Evolutionary conservation across 768 basidiomycete species (phyloP).

Genomic region (Termitomyces titanicus): DNA sequence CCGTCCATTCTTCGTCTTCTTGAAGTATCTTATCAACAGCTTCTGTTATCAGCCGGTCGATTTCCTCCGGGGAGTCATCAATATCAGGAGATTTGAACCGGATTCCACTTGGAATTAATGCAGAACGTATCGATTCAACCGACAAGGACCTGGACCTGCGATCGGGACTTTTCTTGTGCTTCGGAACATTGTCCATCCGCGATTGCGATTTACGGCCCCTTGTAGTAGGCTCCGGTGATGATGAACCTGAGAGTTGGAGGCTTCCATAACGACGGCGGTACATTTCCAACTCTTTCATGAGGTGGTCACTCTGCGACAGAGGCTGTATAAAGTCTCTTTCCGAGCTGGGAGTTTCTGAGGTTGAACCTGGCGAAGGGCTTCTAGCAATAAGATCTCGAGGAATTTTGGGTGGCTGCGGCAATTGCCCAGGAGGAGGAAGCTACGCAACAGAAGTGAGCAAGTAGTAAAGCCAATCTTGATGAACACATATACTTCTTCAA

Average conservation of each 20-base stretch:
- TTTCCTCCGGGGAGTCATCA: slow-evolving; percentile 33
- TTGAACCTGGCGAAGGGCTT: slow-evolving; percentile 15
- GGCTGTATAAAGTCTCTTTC: slow-evolving; percentile 6
- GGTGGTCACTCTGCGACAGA: background rate
- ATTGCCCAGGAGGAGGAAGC: slow-evolving; percentile 31
- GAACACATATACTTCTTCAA: slow-evolving; percentile 49
- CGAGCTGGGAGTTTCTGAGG: slow-evolving; percentile 9
- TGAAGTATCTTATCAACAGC: slow-evolving; percentile 42
- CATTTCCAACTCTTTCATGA: slow-evolving; percentile 1
- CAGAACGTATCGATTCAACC: background rate
- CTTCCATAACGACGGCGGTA: slow-evolving; percentile 2
- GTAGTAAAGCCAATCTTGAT: background rate
- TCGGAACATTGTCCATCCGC: background rate
- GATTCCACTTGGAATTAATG: background rate
- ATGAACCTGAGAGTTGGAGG: background rate
- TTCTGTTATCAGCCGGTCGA: slow-evolving; percentile 37
- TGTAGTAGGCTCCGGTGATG: background rate
- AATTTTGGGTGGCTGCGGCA: slow-evolving; percentile 29
- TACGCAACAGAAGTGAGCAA: slow-evolving; percentile 14
- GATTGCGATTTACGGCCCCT: slow-evolving; percentile 1
- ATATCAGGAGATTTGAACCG: slow-evolving; percentile 26
- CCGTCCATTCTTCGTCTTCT: slow-evolving; percentile 39
- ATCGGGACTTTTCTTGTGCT: background rate
- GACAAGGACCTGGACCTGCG: slow-evolving; percentile 1
- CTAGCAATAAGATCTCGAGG: slow-evolving; percentile 20